Conservation (phyloP, 768 basidiomycete genomes). For the Amanita inopinata region DNA sequence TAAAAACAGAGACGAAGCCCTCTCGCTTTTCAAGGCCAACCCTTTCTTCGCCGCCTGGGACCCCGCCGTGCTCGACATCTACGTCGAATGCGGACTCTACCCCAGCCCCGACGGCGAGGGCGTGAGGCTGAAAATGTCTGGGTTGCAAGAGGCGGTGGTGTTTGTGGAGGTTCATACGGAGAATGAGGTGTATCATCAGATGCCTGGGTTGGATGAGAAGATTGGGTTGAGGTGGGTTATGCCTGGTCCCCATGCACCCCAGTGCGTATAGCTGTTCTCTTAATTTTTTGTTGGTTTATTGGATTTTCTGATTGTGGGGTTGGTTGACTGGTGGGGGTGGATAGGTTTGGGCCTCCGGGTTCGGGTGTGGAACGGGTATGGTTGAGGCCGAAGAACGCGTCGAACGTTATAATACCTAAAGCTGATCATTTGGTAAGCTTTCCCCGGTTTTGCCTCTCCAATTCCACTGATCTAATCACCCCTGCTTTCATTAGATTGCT, state of each 20-base stretch:
- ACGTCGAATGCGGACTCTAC: constrained; percentile 51
- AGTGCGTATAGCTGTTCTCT: constrained; percentile 22
- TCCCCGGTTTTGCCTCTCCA: background rate
- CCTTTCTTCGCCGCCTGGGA: constrained; percentile 72
- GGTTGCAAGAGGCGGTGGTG: constrained; percentile 52
- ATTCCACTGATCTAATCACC: background rate
- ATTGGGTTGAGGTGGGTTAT: constrained; percentile 48
- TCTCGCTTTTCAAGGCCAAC: constrained; percentile 32
- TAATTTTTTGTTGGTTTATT: background rate
- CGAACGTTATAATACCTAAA: constrained; percentile 27
- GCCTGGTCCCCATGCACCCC: constrained; percentile 30
- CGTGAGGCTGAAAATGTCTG: constrained; percentile 55
- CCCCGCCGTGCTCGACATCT: constrained; percentile 45
- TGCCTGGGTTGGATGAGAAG: constrained; percentile 36
- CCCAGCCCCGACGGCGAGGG: constrained; percentile 24
- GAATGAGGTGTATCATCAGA: constrained; percentile 31
- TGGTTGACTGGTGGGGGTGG: background rate
- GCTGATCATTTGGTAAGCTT: constrained; percentile 37
- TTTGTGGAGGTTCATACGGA: constrained; percentile 40
- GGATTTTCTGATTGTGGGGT: background rate
- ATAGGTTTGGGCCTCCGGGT: constrained; percentile 25
- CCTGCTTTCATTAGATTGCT: constrained; percentile 23
- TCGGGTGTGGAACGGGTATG: constrained; percentile 30
- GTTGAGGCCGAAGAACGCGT: constrained; percentile 31
- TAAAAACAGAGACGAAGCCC: constrained; percentile 59